A percentile compares a stretch with the other conserved stretches of the same genome.
Conservation (phyloP, 371 early-diverging fungal species). For the Nematocida parisii region DNA sequence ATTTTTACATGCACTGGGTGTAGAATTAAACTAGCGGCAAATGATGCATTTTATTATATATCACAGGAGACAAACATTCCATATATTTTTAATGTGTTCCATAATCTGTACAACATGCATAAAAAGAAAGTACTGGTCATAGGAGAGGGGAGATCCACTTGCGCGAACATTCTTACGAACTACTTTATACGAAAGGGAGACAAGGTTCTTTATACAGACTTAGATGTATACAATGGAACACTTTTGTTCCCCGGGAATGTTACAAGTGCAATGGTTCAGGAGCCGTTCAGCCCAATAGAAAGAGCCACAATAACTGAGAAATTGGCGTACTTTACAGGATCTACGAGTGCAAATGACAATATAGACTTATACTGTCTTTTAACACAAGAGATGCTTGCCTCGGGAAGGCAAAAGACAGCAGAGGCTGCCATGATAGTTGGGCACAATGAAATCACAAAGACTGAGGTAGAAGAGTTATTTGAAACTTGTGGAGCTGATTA, state of each 20-base stretch:
- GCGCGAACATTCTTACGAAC: conserved; percentile 49
- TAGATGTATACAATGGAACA: conserved; percentile 36
- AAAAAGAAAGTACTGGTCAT: conserved; percentile 45
- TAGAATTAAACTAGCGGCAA: conserved; percentile 64
- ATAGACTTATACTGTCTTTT: conserved; percentile 34
- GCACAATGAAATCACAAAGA: conserved; percentile 50
- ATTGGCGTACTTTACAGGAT: conserved; percentile 37
- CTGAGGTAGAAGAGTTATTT: conserved; percentile 47
- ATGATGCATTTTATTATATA: conserved; percentile 63
- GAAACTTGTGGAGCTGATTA: conserved; percentile 56
- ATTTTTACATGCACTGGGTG: conserved; percentile 69
- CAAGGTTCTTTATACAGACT: conserved; percentile 32
- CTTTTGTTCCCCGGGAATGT: conserved; percentile 48
- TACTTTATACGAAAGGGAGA: conserved; percentile 38
- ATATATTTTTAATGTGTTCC: conserved; percentile 60
- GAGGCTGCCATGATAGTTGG: conserved; percentile 30
- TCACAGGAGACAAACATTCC: conserved; percentile 61
- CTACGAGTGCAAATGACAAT: conserved; percentile 27
- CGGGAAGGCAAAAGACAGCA: conserved; percentile 2
- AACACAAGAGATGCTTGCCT: conserved; percentile 12
- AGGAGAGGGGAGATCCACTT: conserved; percentile 36
- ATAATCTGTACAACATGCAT: background rate
- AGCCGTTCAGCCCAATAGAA: conserved; percentile 46
- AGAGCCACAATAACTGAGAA: conserved; percentile 13
- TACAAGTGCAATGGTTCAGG: conserved; percentile 6